phyloP scores from a whole-genome alignment of 2,329 filamentous ascomycete genomes.

The Rhinocladiella similis region DNA sequence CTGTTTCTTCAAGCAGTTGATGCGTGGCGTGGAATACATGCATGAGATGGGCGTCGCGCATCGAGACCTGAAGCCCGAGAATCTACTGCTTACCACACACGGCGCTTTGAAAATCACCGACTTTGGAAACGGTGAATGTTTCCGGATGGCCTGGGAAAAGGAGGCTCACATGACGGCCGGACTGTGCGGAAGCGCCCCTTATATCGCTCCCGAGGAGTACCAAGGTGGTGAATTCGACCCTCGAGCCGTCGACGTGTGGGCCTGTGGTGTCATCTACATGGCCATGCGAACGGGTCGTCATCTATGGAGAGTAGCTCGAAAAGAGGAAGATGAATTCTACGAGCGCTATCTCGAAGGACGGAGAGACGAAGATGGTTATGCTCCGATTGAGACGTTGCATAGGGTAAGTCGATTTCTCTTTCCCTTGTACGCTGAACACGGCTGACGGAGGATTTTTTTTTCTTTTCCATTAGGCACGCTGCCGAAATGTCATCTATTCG shows the following conservation, averaged over 20 bases:
- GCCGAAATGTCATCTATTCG: slow-evolving; percentile 97
- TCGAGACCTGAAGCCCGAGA: slow-evolving; percentile 94
- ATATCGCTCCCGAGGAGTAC: slow-evolving; percentile 97
- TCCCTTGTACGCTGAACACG: slow-evolving; percentile 4
- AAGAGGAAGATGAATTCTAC: slow-evolving; percentile 97
- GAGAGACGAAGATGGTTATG: slow-evolving; percentile 92
- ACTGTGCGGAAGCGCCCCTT: slow-evolving; percentile 92
- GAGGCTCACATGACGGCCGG: slow-evolving; percentile 98
- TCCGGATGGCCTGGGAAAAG: slow-evolving; percentile 99
- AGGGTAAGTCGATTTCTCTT: slow-evolving; percentile 63
- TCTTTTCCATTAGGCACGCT: slow-evolving; percentile 68
- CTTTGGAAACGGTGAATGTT: slow-evolving; percentile 98
- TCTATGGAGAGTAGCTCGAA: slow-evolving; percentile 94
- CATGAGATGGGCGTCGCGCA: slow-evolving; percentile 99
- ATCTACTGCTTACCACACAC: slow-evolving; percentile 87
- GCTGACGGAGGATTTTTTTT: too few relatives aligned
- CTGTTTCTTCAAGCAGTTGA: slow-evolving; percentile 98
- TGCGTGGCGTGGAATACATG: slow-evolving; percentile 98
- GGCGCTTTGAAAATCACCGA: slow-evolving; percentile 96
- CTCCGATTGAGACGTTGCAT: slow-evolving; percentile 91
- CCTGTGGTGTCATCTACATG: slow-evolving; percentile 99
- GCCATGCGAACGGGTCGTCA: slow-evolving; percentile 96
- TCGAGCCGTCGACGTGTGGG: slow-evolving; percentile 96
- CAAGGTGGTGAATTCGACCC: slow-evolving; percentile 94
- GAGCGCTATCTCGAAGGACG: slow-evolving; percentile 89